These are phyloP conservation scores for Pseudopediastrum boryanum DNA, from an alignment of 139 green algal genomes.

Conservation along the genomic window DNA sequence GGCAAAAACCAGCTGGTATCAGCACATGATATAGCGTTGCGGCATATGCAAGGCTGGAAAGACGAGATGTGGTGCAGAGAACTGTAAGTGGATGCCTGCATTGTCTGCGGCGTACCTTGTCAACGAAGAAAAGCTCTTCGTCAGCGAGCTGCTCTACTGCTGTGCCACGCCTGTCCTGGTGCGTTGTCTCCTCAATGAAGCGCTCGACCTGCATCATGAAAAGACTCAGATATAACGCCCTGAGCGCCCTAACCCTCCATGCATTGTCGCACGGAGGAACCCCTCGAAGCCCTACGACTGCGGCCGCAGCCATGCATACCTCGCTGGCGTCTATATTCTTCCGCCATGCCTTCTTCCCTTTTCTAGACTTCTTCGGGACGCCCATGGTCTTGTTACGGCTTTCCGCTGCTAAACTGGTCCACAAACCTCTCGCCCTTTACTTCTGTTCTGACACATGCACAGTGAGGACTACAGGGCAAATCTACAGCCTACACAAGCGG, in stretches of 20 bases:
- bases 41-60: too few relatives aligned
- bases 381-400: background rate
- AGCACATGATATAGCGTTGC: background rate
- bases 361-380: slow-evolving; percentile 27
- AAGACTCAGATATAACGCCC: background rate
- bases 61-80: background rate
- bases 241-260: background rate
- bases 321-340: slow-evolving; percentile 63
- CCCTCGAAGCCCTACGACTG: too few relatives aligned
- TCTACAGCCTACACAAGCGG: too few relatives aligned
- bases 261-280: background rate
- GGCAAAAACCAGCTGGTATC: background rate
- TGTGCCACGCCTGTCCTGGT: slow-evolving; percentile 58
- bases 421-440: too few relatives aligned
- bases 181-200: slow-evolving; percentile 53
- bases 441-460: too few relatives aligned
- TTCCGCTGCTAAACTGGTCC: too few relatives aligned
- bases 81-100: too few relatives aligned
- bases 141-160: slow-evolving; percentile 62
- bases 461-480: too few relatives aligned
- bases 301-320: slow-evolving; percentile 18
- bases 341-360: slow-evolving; percentile 70
- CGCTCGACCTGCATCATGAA: slow-evolving; percentile 60
- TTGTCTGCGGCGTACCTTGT: slow-evolving; percentile 70
- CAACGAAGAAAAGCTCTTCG: slow-evolving; percentile 75